Conservation (phyloP, 1,139 yeast genomes). For the Zygosaccharomyces sapae region DNA sequence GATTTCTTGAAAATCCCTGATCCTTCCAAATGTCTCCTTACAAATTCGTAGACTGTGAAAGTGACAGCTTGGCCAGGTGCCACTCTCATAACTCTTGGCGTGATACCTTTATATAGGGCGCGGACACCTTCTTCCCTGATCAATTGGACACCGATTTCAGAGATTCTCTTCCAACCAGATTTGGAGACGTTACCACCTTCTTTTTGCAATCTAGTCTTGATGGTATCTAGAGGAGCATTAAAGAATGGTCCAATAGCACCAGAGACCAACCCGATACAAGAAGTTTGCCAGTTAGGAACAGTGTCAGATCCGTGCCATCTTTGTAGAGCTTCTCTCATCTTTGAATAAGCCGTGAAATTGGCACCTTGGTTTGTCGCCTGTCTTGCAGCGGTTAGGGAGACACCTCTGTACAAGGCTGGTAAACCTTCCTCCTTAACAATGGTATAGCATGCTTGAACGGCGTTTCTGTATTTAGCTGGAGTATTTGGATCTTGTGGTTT, state of each 20-base stretch:
- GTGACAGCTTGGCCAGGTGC: conserved; percentile 99
- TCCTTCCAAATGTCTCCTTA: conserved; percentile 63
- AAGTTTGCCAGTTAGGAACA: conserved; percentile 92
- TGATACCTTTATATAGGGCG: conserved; percentile 93
- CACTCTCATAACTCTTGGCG: conserved; percentile 98
- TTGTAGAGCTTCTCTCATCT: conserved; percentile 67
- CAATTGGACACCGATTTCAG: conserved; percentile 74
- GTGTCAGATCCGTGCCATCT: conserved; percentile 56
- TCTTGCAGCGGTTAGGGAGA: conserved; percentile 91
- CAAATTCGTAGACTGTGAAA: conserved; percentile 90
- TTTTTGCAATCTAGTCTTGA: conserved; percentile 94
- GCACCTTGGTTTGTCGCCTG: conserved; percentile 99
- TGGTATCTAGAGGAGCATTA: conserved; percentile 95
- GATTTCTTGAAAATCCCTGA: conserved; percentile 28
- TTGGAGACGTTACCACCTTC: conserved; percentile 68
- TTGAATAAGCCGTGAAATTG: conserved; percentile 91
- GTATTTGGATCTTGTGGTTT: conserved; percentile 77
- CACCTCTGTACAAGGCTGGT: conserved; percentile 88
- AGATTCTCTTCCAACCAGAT: conserved; percentile 62
- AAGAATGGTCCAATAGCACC: conserved; percentile 98
- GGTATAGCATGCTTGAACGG: conserved; percentile 83
- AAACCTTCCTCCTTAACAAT: conserved; percentile 90
- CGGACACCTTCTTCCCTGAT: conserved; percentile 82
- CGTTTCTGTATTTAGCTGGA: conserved; percentile 80
- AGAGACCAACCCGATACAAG: conserved; percentile 81